These are phyloP conservation scores for Cladosporium phlei DNA, from an alignment of 2,329 filamentous ascomycete species.

Conservation along the genomic window DNA sequence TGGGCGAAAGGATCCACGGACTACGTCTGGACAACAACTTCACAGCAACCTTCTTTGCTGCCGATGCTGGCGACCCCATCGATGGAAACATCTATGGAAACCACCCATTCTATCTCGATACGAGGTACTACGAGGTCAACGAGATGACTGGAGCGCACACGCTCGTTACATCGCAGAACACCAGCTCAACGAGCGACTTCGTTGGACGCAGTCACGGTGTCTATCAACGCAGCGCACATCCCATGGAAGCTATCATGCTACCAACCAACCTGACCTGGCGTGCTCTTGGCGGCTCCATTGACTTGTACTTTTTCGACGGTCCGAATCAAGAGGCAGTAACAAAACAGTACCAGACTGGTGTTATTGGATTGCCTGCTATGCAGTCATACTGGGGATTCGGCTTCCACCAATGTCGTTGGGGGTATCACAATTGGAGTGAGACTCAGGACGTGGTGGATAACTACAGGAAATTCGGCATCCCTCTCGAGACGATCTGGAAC, in stretches of 20 bases:
- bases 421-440: slow-evolving; percentile 68
- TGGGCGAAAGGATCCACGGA: slow-evolving; percentile 68
- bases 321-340: slow-evolving; percentile 65
- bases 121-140: slow-evolving; percentile 63
- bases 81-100: slow-evolving; percentile 68
- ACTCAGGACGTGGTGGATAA: slow-evolving; percentile 55
- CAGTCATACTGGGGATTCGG: slow-evolving; percentile 76
- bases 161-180: slow-evolving; percentile 51
- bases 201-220: slow-evolving; percentile 69
- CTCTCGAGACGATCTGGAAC: slow-evolving; percentile 49
- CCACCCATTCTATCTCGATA: slow-evolving; percentile 77
- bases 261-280: slow-evolving; percentile 66
- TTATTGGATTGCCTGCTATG: slow-evolving; percentile 60
- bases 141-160: slow-evolving; percentile 40
- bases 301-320: slow-evolving; percentile 75
- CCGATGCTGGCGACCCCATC: slow-evolving; percentile 62
- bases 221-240: slow-evolving; percentile 71
- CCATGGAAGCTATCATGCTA: slow-evolving; percentile 65
- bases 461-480: slow-evolving; percentile 53
- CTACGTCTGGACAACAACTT: slow-evolving; percentile 68
- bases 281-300: slow-evolving; percentile 68
- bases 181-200: slow-evolving; percentile 52
- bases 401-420: slow-evolving; percentile 80
- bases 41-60: slow-evolving; percentile 64
- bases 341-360: slow-evolving; percentile 62